Percentiles rank a stretch among this genome's conserved stretches.
Evolutionary conservation across 164 flowering plant genomes (phyloP).

Genomic region (Annona cherimola): DNA sequence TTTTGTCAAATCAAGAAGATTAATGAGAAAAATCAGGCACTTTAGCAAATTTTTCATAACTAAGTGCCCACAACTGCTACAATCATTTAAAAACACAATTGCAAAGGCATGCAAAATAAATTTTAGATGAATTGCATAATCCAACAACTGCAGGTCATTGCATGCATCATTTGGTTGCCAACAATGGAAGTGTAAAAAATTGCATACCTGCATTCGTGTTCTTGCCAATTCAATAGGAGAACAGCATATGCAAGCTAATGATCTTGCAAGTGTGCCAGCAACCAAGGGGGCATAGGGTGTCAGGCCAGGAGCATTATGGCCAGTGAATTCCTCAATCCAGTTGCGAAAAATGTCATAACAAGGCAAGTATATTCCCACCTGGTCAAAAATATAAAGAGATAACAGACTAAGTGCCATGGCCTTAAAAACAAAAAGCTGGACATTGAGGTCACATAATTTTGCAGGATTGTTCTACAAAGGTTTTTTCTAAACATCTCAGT

Average conservation of each 20-base stretch:
- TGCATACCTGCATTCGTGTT: conserved; percentile 97
- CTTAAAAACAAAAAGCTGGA: neutral
- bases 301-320: conserved; percentile 51
- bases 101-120: too few relatives aligned
- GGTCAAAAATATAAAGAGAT: conserved; percentile 15
- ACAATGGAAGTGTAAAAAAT: neutral
- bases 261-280: conserved; percentile 88
- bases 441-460: neutral
- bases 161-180: neutral
- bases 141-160: neutral
- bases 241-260: conserved; percentile 78
- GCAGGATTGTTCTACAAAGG: neutral
- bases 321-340: conserved; percentile 53
- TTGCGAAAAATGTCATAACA: conserved; percentile 86
- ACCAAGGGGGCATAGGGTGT: conserved; percentile 81
- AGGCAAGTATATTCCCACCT: conserved; percentile 96
- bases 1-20: too few relatives aligned
- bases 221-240: conserved; percentile 93
- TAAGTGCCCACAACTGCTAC: too few relatives aligned
- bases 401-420: neutral
- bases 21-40: too few relatives aligned
- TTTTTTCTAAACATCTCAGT: neutral
- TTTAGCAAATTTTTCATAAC: too few relatives aligned
- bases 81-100: too few relatives aligned
- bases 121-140: too few relatives aligned